Evolutionary conservation across 352 stramenopile genomes (phyloP), one percentile per base, ranked within the genome.

Genomic region (Phytopythium aichiense): DNA sequence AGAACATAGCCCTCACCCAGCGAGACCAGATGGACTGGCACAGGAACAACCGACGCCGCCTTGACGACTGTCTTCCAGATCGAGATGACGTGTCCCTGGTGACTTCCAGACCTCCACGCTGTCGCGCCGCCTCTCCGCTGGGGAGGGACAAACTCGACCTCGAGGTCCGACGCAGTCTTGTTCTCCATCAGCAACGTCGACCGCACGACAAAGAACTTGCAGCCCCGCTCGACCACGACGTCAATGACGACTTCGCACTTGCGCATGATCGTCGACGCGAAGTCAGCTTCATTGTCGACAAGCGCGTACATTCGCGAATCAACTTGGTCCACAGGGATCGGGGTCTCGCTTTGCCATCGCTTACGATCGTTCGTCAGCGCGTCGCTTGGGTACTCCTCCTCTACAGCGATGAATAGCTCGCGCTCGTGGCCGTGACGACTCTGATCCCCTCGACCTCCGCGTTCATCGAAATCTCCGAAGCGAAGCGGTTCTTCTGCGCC

Each of bases 221-320:
- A 92, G n/a, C 87, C 87, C 45, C 80, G 81, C 57, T 96, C 82
- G 9, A 96, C 78, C 15, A 92, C 60, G 5, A 96, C 85, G 52
- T 94, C 87, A 58, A 96, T 91, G 35, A 92, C 78, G 53, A 86
- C 94, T 64, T 96, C 87, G 38, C 85, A 94, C 54, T 91, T 91
- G 42, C 78, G 75, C 66, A 88, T 81, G 42, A 68, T 67, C 7
- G 67, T 69, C 3, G 72, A 70, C 6, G 69, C 65, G 20, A 67
- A 60, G 38, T 91, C 82, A 4, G 69, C 68, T 69, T 91, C 76
- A 48, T 74, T 63, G 57, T 92, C 82, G 23, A 91, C 77, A 7
- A 94, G 68, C 8, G 83, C 81, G 68, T 91, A 94, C 80, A 92
- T 81, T 42, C 83, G 80, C 20, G 83, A 93, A 68, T 95, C 83